These are phyloP conservation scores for Colletotrichum kahawae DNA, from an alignment of 2,329 filamentous ascomycete genomes.

Conservation along the genomic window DNA sequence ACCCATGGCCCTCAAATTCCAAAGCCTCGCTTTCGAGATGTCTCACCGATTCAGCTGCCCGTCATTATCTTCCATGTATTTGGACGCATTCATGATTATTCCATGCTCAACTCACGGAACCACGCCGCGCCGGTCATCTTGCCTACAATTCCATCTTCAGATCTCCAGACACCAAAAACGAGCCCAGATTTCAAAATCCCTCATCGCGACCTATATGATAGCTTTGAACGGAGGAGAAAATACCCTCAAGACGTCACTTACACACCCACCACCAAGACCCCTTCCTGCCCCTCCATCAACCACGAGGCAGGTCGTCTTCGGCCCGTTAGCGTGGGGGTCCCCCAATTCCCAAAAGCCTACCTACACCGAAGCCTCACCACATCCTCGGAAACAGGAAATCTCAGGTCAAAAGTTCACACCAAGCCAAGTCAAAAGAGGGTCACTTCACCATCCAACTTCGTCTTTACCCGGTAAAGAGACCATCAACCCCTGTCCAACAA, in stretches of 20 bases:
- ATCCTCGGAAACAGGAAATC: not conserved
- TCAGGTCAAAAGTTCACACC: not conserved
- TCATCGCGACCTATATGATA: not conserved
- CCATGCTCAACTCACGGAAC: accelerated
- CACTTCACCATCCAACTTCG: not conserved
- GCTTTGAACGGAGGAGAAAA: no score
- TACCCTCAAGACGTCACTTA: not conserved
- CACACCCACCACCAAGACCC: not conserved
- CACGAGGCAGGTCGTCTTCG: not conserved
- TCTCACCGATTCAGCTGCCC: not conserved
- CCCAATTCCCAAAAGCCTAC: not conserved
- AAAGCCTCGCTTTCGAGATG: not conserved
- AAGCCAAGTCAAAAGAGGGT: not conserved
- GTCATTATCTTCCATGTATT: not conserved
- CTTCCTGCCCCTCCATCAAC: not conserved
- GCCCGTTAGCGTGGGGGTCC: not conserved
- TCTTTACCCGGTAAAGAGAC: not conserved
- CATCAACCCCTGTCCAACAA: not conserved
- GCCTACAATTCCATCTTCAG: not conserved
- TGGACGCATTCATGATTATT: not conserved
- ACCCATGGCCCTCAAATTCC: not conserved
- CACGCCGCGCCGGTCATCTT: accelerated
- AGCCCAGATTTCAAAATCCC: not conserved
- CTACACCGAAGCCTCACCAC: not conserved
- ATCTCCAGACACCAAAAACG: not conserved